These are phyloP conservation scores for Plenodomus tracheiphilus DNA, from an alignment of 2,329 filamentous ascomycete species.

Conservation along the genomic window DNA sequence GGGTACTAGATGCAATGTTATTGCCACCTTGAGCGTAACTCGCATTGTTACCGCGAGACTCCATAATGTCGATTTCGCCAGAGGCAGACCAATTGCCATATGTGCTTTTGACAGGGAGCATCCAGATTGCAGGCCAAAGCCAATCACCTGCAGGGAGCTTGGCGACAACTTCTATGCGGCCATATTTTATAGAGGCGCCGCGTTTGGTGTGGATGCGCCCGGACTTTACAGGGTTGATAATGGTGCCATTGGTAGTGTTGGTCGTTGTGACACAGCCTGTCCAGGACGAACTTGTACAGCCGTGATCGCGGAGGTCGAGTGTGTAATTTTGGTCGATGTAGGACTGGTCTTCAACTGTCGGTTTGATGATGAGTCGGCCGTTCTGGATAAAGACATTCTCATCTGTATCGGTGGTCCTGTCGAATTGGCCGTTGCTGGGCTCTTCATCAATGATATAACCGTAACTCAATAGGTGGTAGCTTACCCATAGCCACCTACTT, in stretches of 20 bases:
- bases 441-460: constrained; percentile 14
- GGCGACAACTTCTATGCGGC: constrained; percentile 78
- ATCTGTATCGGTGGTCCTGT: constrained; percentile 70
- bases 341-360: constrained; percentile 71
- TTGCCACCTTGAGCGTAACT: constrained; percentile 76
- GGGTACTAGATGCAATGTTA: constrained; percentile 75
- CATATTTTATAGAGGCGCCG: constrained; percentile 74
- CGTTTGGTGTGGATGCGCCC: constrained; percentile 76
- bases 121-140: constrained; percentile 93
- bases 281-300: constrained; percentile 67
- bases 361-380: constrained; percentile 72
- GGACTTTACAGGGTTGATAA: constrained; percentile 77
- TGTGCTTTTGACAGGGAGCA: constrained; percentile 72
- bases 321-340: constrained; percentile 68
- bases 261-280: constrained; percentile 70
- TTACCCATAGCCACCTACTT: constrained; percentile 76
- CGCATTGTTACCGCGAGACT: constrained; percentile 81
- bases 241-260: constrained; percentile 75
- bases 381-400: constrained; percentile 76
- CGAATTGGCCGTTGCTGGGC: constrained; percentile 76
- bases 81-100: constrained; percentile 80
- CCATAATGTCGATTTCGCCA: constrained; percentile 82
- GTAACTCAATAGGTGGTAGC: constrained; percentile 39
- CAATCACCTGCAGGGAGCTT: constrained; percentile 78
- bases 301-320: constrained; percentile 68